A percentile compares a stretch with the other conserved stretches of the same genome.
Evolutionary conservation across 1,139 yeast species (phyloP).

Genomic region (Nakaseomyces delphensis): DNA sequence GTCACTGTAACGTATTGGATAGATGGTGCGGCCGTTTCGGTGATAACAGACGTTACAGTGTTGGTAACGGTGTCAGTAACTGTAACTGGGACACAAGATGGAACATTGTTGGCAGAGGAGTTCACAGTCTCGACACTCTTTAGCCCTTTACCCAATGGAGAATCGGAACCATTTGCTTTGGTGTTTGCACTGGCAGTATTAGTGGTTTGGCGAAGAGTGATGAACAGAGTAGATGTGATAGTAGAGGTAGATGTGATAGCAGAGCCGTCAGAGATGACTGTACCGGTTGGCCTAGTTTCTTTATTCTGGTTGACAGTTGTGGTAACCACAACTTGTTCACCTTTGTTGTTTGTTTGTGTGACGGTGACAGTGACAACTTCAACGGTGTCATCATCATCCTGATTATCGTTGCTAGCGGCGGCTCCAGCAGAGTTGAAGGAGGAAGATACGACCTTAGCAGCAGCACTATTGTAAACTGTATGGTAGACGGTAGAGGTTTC

Average conservation of each 20-base stretch:
- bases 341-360: constrained; percentile 3
- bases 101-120: constrained; percentile 7
- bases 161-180: not conserved
- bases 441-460: not conserved
- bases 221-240: constrained; percentile 7
- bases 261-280: constrained; percentile 3
- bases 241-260: constrained; percentile 6
- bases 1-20: not conserved
- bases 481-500: constrained; percentile 7
- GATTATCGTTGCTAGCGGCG: not conserved
- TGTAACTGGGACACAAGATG: constrained; percentile 16
- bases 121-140: constrained; percentile 1
- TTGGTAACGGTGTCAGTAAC: constrained; percentile 24
- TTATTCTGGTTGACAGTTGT: constrained; percentile 1
- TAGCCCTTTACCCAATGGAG: constrained; percentile 2
- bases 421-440: not conserved
- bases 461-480: constrained; percentile 2
- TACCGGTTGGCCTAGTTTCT: not conserved
- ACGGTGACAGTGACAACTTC: constrained; percentile 1
- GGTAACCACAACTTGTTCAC: not conserved
- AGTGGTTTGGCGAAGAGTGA: constrained; percentile 3
- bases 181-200: not conserved
- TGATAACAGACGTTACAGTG: too few relatives aligned
- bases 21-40: constrained; percentile 10
- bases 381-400: not conserved